Evolutionary conservation across 352 stramenopile genomes (phyloP), one percentile per base, ranked within the genome.

Genomic region (Phytophthora sp.): DNA sequence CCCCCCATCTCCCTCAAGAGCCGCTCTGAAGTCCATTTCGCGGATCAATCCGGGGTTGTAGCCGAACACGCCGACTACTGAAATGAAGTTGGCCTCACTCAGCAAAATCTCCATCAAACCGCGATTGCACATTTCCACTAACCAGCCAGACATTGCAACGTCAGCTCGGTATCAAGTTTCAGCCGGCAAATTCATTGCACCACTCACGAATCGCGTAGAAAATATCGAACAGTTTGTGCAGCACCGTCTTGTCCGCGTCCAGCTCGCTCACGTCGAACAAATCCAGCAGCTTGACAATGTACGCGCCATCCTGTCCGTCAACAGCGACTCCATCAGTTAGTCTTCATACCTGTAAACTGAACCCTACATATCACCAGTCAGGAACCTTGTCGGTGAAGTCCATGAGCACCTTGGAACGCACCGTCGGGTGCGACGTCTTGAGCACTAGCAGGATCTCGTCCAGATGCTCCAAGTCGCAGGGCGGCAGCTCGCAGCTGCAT

Each of bases 101-200:
- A 95, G 64, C 36, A 95, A 61, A 42, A 90, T 74, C 55, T 93
- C 80, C 23, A 94, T 74, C 31, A 95, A 39, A 2, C 62, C 60
- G 9, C 80, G 82, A 51, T 94, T 85, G 61, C 82, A 90, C 50
- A 95, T 62, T 63, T 94, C 84, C 3, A 94, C 87, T 95, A 49
- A 50, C 11, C n/a, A 57, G 16, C 24, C 15, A 50, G 2, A 41
- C 18, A 26, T 45, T 45, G 26, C 5, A 23, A 29, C 20, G 46
- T 60, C 38, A 60, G 45, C 31, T 23, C 23, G 35, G 2, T 3
- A 49, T 38, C n/a, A 38, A 41, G 13, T 27, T 44, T 29, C 26
- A 30, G 42, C 12, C 15, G 13, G 20, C 18, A 49, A 54, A 23
- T 8, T 24, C 21, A 63, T 31, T 26, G 52, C 9, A 18, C 18